Evolutionary conservation across 1,284 basidiomycete genomes (phyloP), one percentile per base, ranked within the genome.

Genomic region (Rhodotorula sp.): DNA sequence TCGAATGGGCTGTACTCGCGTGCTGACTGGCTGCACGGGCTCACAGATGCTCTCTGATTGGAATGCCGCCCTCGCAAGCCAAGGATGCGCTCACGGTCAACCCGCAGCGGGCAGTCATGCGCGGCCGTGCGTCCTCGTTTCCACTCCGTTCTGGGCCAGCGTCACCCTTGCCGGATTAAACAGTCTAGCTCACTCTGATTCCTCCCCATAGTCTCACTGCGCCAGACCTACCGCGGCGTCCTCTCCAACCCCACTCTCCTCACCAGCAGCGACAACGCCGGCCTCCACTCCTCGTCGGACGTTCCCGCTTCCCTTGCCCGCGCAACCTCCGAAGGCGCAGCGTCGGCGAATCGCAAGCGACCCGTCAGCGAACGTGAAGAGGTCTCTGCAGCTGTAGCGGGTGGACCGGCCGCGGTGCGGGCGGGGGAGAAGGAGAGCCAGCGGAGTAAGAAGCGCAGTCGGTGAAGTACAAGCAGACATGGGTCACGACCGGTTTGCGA

Each of bases 21-120:
- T 34, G 48, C 4, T 60, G n/a, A 27, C 68, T n/a, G 50, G 3
- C 52, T 16, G 10, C n/a, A 48, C 48, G 16, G 56, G 61, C 60
- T 60, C 2, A 17, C 60, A 90, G 90, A 45, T 85, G 90, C 16
- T 84, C 87, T 0, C 77, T 92, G 4, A 84, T 91, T 13, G 90
- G 87, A 8, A 80, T 91, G 34, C 81, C 88, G 0, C 88, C 89
- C 78, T 86, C 91, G 77, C 80, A 84, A 21, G 87, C 89, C 0
- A 87, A 89, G 76, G 85, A 86, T 63, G 85, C 88, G 12, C 83
- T 86, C 2, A 86, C 88, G 0, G 86, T 84, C 61, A 84, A 84
- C 0, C 86, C 89, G 0, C 89, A 89, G 78, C 87, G 88, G 0
- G 81, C 91, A 1, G 83, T 90, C 4, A 80, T 90, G 44, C 86